Conservation (phyloP, 805 yeast genomes). For the Candida tammaniensis region DNA sequence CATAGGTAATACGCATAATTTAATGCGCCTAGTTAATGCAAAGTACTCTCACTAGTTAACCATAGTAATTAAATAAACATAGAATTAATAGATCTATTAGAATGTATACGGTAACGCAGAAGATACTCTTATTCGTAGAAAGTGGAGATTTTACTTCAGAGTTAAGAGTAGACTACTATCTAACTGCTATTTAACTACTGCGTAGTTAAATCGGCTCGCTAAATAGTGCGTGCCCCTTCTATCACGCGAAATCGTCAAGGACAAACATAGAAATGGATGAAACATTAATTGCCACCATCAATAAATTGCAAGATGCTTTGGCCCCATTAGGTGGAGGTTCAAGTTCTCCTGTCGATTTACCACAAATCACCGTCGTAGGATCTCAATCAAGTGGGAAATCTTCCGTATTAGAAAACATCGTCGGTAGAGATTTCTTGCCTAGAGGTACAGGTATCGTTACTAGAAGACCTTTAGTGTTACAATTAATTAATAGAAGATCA, state of each 20-base stretch:
- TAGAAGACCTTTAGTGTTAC: slow-evolving; percentile 81
- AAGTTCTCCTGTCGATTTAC: slow-evolving; percentile 84
- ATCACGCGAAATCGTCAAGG: too few relatives aligned
- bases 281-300: slow-evolving; percentile 75
- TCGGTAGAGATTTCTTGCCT: slow-evolving; percentile 87
- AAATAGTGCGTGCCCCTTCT: slow-evolving; percentile 5
- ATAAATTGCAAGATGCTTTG: slow-evolving; percentile 92
- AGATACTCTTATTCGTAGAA: too few relatives aligned
- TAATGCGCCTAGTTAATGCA: too few relatives aligned
- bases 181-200: too few relatives aligned
- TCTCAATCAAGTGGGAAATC: slow-evolving; percentile 89
- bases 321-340: slow-evolving; percentile 94
- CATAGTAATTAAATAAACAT: too few relatives aligned
- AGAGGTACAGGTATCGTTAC: slow-evolving; percentile 93
- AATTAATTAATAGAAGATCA: slow-evolving; percentile 69
- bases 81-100: too few relatives aligned
- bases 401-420: slow-evolving; percentile 85
- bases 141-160: too few relatives aligned
- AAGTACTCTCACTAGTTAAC: too few relatives aligned
- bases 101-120: too few relatives aligned
- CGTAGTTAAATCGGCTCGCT: too few relatives aligned
- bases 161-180: too few relatives aligned
- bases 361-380: slow-evolving; percentile 94
- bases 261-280: slow-evolving; percentile 58
- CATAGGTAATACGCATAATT: too few relatives aligned